Evolutionary conservation across 2,329 filamentous ascomycete genomes (phyloP).

Genomic region (Cladosporium sp.): DNA sequence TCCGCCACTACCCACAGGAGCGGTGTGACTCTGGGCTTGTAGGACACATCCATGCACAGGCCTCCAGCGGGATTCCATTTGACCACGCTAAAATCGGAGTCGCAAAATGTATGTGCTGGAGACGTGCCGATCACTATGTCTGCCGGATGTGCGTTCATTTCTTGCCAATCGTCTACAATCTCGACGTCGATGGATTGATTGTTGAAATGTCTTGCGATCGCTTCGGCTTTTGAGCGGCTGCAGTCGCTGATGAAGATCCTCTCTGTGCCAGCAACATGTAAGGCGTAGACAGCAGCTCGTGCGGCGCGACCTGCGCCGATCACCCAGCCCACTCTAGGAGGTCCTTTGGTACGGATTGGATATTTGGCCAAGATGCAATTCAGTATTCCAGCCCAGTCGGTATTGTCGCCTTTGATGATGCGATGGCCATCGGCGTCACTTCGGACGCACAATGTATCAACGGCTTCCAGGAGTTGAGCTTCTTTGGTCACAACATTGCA

Average conservation of each 20-base stretch:
- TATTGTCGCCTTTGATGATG: slow-evolving; percentile 4
- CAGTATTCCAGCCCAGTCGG: slow-evolving; percentile 1
- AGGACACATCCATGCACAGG: slow-evolving; percentile 7
- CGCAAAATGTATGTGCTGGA: background rate
- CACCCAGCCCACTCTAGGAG: background rate
- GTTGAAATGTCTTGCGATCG: background rate
- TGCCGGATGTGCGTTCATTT: background rate
- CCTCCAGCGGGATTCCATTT: background rate
- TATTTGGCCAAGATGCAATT: background rate
- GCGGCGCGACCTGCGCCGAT: background rate
- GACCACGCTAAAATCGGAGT: background rate
- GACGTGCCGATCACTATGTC: slow-evolving; percentile 2
- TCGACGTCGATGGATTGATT: background rate
- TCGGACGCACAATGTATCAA: background rate
- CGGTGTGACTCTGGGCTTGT: slow-evolving; percentile 4
- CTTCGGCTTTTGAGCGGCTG: background rate
- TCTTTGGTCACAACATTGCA: background rate
- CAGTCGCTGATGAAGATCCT: background rate
- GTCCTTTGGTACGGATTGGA: no score
- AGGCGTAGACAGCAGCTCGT: background rate
- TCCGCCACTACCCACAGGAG: background rate
- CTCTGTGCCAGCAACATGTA: background rate
- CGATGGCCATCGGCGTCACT: background rate
- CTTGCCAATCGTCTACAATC: background rate
- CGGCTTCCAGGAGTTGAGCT: background rate